These are phyloP conservation scores for Fusarium sp. DNA, from an alignment of 2,329 filamentous ascomycete species.

Conservation along the genomic window DNA sequence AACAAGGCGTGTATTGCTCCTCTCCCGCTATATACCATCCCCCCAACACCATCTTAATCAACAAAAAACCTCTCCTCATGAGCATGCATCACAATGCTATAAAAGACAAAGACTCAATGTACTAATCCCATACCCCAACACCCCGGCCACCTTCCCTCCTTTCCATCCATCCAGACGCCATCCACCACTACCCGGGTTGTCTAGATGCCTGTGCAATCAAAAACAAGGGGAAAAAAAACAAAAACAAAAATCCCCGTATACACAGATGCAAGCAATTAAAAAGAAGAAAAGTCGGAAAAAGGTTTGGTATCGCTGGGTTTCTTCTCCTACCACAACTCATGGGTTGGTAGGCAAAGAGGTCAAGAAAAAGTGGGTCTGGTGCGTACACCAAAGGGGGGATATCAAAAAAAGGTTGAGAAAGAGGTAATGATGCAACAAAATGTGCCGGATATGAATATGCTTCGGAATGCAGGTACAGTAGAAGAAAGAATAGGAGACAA, in stretches of 20 bases:
- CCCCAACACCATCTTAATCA: not conserved
- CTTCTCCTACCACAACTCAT: constrained; percentile 5
- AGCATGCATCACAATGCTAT: not conserved
- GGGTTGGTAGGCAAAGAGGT: constrained; percentile 14
- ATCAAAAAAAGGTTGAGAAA: constrained; percentile 35
- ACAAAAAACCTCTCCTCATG: constrained; percentile 1
- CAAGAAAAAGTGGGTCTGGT: constrained; percentile 19
- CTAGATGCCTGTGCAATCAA: constrained; percentile 38
- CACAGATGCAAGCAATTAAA: constrained; percentile 24
- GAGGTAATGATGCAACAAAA: constrained; percentile 18
- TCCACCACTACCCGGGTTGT: constrained; percentile 26
- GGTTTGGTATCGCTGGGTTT: constrained; percentile 36
- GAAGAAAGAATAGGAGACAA: not conserved
- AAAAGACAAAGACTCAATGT: constrained; percentile 18
- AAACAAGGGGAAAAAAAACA: constrained; percentile 8
- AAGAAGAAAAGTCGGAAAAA: constrained; percentile 18
- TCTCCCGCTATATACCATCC: constrained; percentile 14
- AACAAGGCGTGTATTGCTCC: not conserved
- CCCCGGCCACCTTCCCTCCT: not conserved
- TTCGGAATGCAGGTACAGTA: constrained; percentile 19
- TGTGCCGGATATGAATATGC: constrained; percentile 10
- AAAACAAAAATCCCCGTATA: constrained; percentile 10
- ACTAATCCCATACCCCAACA: constrained; percentile 21
- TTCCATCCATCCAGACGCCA: constrained; percentile 35
- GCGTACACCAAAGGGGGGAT: constrained; percentile 37